Evolutionary conservation across 108 stramenopile genomes (phyloP), one percentile per base, ranked within the genome.

Genomic region (Skeletonema tropicum): DNA sequence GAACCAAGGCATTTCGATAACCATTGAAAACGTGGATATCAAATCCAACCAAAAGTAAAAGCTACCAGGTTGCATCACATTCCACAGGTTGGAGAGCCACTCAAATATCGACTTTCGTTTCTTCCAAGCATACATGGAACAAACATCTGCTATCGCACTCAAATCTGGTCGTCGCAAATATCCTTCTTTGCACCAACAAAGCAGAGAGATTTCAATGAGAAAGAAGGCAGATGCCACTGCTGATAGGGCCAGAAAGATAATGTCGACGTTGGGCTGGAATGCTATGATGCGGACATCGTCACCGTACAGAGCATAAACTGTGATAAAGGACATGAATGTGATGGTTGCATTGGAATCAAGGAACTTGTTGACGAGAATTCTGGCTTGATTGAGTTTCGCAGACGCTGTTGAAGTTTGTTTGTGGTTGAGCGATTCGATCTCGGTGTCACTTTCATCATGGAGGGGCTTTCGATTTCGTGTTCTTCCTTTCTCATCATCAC

Each of bases 21-120:
- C 61, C 71, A 93, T 73, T 4, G 88, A 86, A 30, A 85, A 38
- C 46, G 88, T 89, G 17, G 90, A 84, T 55, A 91, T 60, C 33
- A 89, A 61, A 74, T 93, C 92, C 32, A 93, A 69, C 84, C 85
- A 91, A 72, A 91, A 93, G 71, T 89, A 93, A 63, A 93, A 93
- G 82, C 85, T 85, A 11, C 83, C 66, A 63, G 75, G 10, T 52
- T 80, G 83, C 52, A 76, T 25, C 3, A 76, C 70, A 25, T 86
- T 73, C 45, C 73, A 64, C 35, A 81, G 25, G 25, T 69, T 45
- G 38, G 49, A 23, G 4, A 82, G 12, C 74, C 74, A 70, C 23
- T 66, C 68, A 12, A 74, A 21, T 17, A 45, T 61, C 7, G 76
- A 64, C 52, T 58, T 32, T 52, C 69, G 36, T 13, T 14, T 39